These are phyloP conservation scores for Globisporangium echinulatum DNA, from an alignment of 352 stramenopile species.

Conservation along the genomic window DNA sequence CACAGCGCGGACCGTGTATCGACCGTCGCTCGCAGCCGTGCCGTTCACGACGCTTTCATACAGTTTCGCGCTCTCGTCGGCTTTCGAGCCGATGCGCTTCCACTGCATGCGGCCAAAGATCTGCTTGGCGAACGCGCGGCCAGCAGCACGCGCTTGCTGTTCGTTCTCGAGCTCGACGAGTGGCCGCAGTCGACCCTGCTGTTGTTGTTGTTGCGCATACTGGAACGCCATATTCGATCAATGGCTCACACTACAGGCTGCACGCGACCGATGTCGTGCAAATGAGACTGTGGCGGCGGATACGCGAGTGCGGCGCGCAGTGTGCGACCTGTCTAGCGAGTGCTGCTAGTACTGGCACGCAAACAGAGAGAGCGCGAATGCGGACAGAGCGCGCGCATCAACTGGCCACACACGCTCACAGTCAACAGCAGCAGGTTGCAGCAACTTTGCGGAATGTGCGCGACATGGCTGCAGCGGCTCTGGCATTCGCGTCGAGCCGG, in stretches of 20 bases:
- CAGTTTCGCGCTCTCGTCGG: slow-evolving; percentile 50
- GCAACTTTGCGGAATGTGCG: neutral
- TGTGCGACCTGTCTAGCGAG: no score
- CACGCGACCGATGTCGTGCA: neutral
- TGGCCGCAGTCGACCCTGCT: neutral
- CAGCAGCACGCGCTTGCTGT: slow-evolving; percentile 40
- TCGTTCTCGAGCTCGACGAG: slow-evolving; percentile 39
- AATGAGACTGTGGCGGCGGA: neutral
- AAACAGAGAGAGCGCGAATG: neutral
- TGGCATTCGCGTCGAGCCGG: neutral
- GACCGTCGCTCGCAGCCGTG: neutral
- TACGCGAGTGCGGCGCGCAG: neutral
- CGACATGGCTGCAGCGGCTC: neutral
- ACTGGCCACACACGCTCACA: neutral
- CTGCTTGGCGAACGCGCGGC: slow-evolving; percentile 54
- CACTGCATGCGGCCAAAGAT: slow-evolving; percentile 64
- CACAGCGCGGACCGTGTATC: slow-evolving; percentile 48
- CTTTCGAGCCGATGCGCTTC: slow-evolving; percentile 50
- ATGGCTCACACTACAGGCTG: neutral
- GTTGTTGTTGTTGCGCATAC: neutral
- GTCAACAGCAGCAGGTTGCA: neutral
- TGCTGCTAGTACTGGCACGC: no score
- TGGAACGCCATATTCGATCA: neutral
- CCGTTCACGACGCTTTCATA: slow-evolving; percentile 34
- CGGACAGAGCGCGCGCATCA: neutral